Evolutionary conservation across 352 stramenopile genomes (phyloP), one percentile per base, ranked within the genome.

Genomic region (Phytophthora pluvialis): DNA sequence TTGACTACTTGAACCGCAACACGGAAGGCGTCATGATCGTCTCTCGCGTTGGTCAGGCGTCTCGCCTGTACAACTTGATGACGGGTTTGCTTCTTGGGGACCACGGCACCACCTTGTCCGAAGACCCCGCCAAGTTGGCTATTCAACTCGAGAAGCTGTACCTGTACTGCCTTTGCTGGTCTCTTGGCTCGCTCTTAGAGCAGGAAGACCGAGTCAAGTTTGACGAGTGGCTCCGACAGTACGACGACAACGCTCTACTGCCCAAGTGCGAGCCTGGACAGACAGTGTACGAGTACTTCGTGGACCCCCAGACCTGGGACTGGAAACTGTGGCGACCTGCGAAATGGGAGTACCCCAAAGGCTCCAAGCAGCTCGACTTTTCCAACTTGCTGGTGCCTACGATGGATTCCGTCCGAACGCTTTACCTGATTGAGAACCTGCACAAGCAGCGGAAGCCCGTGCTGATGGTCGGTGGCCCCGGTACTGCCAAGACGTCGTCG

Each of bases 401-500:
- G 0, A 99, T 99, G 94, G 97, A 99, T 73, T 99, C 94, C 5
- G 98, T 98, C 1, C 91, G 97, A 21, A 97, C 97, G 1, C 71
- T 98, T 29, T 98, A 98, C 69, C 60, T 97, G 43, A 93, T 95
- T 55, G 83, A 95, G 21, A 94, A 94, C 42, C 60, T 97, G 3
- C 96, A 98, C 68, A 98, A 98, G 54, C 97, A 99, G 61, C 90
- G 97, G 13, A 95, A 93, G 35, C 83, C 97, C 7, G 91, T 99
- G 43, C 76, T 99, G 25, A 97, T 99, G 80, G 94, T 99, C 4
- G 97, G 97, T 46, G 97, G 96, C 9, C 94, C 97, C 47, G 97
- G 97, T 52, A 99, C 97, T 38, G 97, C 97, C 9, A 99, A 99
- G 75, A 99, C 97, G 11, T 99, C 95, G 26, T 98, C 95, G 2